Evolutionary conservation across 2,329 filamentous ascomycete species (phyloP), one percentile per base, ranked within the genome.

Genomic region (Phoma sp.): DNA sequence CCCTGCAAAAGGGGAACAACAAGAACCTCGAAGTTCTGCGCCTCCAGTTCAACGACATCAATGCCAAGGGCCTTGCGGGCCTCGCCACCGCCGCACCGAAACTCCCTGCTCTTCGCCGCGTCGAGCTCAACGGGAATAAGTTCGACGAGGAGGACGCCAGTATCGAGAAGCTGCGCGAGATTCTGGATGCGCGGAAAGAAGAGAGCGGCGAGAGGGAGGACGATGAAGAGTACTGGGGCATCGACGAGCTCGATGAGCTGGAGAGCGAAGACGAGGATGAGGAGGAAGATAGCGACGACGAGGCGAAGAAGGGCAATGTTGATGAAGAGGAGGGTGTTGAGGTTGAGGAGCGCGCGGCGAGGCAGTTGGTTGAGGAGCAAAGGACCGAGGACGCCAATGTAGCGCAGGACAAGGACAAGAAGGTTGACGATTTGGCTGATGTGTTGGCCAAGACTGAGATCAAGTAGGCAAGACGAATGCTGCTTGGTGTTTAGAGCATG

Each of bases 71-170:
- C 15, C 76, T 98, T 42, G 87, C 90, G 71, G 84, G 82, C 2
- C 81, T 99, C 47, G 84, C 88, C 3, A 78, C 84, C 17, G 91
- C 90, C 2, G 87, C 87, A 4, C 57, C 59, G 0, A 79, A 83
- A 7, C 83, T 99, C 7, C 92, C 92, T 1, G 84, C 84, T 11
- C 79, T 99, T 62, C 89, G 88, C 78, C 88, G 93, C 67, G 85
- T 99, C 42, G 95, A 98, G 78, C 80, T 99, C 62, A 98, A 99
- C 74, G 95, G 95, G 43, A 99, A 99, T 80, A 95, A 92, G 72
- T 96, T 99, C 66, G 81, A 84, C 7, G 93, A 97, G 74, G 92
- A 96, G 2, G 92, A 98, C 65, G 81, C 84, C 39, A 85, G 85
- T 23, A 83, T 97, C 34, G 77, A 85, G 56, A 81, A 80, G 18